Conservation (phyloP, 2,329 filamentous ascomycete genomes). For the Tympanopsis confertula region DNA sequence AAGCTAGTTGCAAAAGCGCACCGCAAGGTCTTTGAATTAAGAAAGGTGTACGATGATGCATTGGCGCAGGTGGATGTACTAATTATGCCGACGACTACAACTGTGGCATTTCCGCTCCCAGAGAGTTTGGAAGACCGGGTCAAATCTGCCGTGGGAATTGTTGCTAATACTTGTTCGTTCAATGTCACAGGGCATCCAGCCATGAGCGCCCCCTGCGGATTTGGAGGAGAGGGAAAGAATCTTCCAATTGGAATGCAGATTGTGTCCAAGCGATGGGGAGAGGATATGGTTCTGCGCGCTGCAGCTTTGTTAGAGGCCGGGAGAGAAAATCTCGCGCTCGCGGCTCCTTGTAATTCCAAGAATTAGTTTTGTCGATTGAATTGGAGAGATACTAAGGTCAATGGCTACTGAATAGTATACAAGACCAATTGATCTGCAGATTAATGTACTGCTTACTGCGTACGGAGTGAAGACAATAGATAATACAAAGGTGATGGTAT, state of each 20-base stretch:
- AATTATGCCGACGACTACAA: constrained; percentile 32
- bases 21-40: constrained; percentile 29
- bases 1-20: constrained; percentile 27
- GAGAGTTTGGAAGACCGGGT: constrained; percentile 24
- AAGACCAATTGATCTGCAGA: no score
- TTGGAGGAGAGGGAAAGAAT: constrained; percentile 10
- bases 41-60: constrained; percentile 32
- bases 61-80: constrained; percentile 32
- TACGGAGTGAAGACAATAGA: no score
- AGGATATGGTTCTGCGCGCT: constrained; percentile 14
- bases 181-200: constrained; percentile 38
- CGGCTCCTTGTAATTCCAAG: no score
- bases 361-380: no score
- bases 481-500: no score
- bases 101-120: constrained; percentile 28
- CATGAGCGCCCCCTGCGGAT: constrained; percentile 30
- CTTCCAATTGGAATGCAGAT: constrained; percentile 19
- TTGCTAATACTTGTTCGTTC: constrained; percentile 31
- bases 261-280: constrained; percentile 14
- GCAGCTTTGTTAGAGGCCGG: constrained; percentile 17
- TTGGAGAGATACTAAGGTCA: no score
- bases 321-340: no score
- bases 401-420: no score
- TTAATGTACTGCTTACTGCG: no score
- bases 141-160: constrained; percentile 28